Evolutionary conservation across 495 filamentous ascomycete species (phyloP).

Genomic region (Penicillium waksmanii): DNA sequence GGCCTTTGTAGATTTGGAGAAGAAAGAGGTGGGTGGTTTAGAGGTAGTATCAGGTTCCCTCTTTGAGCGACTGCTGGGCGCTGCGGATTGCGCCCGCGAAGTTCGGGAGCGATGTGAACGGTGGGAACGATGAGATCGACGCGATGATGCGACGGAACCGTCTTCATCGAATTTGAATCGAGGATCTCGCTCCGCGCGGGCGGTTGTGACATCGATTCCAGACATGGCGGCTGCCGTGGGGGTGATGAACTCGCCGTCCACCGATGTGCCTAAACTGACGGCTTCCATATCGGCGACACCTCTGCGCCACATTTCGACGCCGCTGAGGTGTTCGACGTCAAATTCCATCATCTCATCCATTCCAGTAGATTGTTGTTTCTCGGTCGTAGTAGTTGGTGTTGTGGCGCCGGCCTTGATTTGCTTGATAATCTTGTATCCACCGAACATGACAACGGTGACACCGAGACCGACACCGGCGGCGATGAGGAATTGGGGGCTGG

Average conservation of each 20-base stretch:
- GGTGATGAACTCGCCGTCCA: conserved; percentile 87
- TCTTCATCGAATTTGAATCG: conserved; percentile 48
- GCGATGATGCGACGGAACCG: conserved; percentile 39
- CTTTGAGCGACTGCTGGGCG: conserved; percentile 21
- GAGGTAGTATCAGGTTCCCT: conserved; percentile 25
- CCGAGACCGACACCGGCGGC: conserved; percentile 86
- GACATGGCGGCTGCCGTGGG: conserved; percentile 69
- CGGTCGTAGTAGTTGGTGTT: conserved; percentile 7
- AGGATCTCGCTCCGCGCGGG: conserved; percentile 37
- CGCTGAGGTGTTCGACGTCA: conserved; percentile 58
- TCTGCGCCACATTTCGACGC: conserved; percentile 83
- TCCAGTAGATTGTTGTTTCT: conserved; percentile 19
- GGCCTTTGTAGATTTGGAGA: conserved; percentile 28
- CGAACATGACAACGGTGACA: conserved; percentile 90
- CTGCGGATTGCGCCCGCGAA: conserved; percentile 18
- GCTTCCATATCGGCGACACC: conserved; percentile 75
- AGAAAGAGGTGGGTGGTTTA: conserved; percentile 20
- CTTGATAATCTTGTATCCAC: conserved; percentile 96
- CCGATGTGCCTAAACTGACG: conserved; percentile 63
- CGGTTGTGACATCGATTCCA: conserved; percentile 49
- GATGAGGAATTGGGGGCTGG: conserved; percentile 90
- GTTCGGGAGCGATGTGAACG: conserved; percentile 43
- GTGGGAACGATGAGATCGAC: conserved; percentile 37
- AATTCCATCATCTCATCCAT: conserved; percentile 64
- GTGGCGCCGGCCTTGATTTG: conserved; percentile 56